These are phyloP conservation scores for Lodderomyces oxycetoniae DNA, from an alignment of 1,139 yeast species.

Conservation along the genomic window DNA sequence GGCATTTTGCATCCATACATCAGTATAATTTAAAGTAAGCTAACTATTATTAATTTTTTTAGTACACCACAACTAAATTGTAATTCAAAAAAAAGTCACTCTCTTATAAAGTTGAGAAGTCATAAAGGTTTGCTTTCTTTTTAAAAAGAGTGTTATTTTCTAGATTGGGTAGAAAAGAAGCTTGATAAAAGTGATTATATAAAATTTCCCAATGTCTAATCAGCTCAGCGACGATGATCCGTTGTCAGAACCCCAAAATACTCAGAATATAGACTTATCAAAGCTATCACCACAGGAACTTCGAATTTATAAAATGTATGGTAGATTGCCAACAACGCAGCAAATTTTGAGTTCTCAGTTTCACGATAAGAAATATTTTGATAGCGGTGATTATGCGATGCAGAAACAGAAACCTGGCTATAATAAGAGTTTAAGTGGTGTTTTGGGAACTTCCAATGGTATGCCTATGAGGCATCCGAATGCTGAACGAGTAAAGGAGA, in stretches of 20 bases:
- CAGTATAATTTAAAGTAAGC: no score
- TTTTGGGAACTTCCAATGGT: slow-evolving; percentile 31
- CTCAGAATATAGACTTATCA: slow-evolving; percentile 49
- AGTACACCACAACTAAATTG: no score
- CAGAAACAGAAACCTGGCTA: slow-evolving; percentile 51
- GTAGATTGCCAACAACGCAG: slow-evolving; percentile 81
- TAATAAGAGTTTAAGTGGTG: slow-evolving; percentile 18
- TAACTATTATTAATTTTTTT: no score
- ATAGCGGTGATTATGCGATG: slow-evolving; percentile 96
- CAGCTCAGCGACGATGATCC: slow-evolving; percentile 39
- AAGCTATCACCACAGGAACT: slow-evolving; percentile 65
- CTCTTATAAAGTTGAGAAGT: no score
- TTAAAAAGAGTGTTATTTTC: no score
- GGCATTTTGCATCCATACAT: no score
- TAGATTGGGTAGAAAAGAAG: no score
- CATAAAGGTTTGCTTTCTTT: no score
- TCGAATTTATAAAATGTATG: slow-evolving; percentile 73
- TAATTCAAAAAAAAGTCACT: no score
- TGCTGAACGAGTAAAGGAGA: slow-evolving; percentile 47
- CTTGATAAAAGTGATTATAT: no score
- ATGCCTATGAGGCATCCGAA: slow-evolving; percentile 45
- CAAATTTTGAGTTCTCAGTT: slow-evolving; percentile 76
- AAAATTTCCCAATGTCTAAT: slow-evolving; percentile 1
- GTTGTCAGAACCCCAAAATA: slow-evolving; percentile 43
- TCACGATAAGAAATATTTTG: slow-evolving; percentile 90